Conservation (phyloP, 2,329 filamentous ascomycete species). For the Hawksworthiomyces lignivorus region DNA sequence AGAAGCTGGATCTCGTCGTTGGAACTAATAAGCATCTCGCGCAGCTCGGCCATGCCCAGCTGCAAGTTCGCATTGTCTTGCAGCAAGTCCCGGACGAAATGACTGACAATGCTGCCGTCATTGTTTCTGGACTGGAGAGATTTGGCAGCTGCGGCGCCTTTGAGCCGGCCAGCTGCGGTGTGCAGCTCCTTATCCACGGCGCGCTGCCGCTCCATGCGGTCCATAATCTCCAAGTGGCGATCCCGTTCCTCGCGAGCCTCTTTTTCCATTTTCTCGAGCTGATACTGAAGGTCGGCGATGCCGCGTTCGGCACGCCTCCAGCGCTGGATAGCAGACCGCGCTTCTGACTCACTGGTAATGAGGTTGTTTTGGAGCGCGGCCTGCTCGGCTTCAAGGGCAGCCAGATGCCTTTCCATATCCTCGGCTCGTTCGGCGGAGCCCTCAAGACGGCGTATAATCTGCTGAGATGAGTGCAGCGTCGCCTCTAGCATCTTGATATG, state of each 20-base stretch:
- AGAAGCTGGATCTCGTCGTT: conserved; percentile 90
- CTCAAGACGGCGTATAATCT: conserved; percentile 67
- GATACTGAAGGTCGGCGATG: conserved; percentile 71
- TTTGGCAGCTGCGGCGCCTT: conserved; percentile 68
- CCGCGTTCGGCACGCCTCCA: conserved; percentile 81
- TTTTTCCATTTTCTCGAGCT: conserved; percentile 80
- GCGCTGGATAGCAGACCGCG: conserved; percentile 68
- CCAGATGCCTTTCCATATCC: conserved; percentile 72
- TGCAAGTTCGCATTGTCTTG: conserved; percentile 94
- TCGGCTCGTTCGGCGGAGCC: conserved; percentile 65
- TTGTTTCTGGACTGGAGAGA: conserved; percentile 49
- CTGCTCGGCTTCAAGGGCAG: conserved; percentile 75
- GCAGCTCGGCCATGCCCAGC: conserved; percentile 80
- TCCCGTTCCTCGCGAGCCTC: conserved; percentile 75
- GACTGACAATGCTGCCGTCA: conserved; percentile 69
- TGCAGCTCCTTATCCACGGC: conserved; percentile 76
- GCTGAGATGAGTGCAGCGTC: conserved; percentile 68
- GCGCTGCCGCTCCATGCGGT: conserved; percentile 75
- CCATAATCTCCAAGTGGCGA: conserved; percentile 71
- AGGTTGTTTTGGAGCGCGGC: conserved; percentile 61
- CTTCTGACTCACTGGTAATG: conserved; percentile 61
- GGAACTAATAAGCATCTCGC: conserved; percentile 82
- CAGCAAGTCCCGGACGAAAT: conserved; percentile 91
- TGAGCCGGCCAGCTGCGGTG: conserved; percentile 70
- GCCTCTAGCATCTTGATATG: conserved; percentile 71